Evolutionary conservation across 441 rosid genomes (phyloP), one percentile per base, ranked within the genome.

Genomic region (Mallotus japonicus): DNA sequence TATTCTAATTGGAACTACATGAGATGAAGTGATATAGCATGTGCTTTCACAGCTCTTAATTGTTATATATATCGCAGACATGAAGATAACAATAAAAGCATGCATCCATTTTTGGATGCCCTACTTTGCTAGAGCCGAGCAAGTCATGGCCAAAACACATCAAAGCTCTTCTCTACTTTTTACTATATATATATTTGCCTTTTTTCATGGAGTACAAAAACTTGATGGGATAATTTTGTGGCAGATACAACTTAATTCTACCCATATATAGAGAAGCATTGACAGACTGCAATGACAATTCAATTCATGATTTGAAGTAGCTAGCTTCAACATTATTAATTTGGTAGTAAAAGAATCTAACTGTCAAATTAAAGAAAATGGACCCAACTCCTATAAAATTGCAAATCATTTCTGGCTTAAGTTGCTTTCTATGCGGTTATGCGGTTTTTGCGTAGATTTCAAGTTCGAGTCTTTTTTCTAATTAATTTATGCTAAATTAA

Each of bases 81-180:
- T 74, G 75, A 75, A 79, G 81, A 84, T 75, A 80, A 77, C 59
- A 80, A 73, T 77, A 76, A 86, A 72, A 60, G 84, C 78, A 82
- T 76, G 80, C 64, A 69, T 81, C 85, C 88, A 83, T 42, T 69
- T 69, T 71, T 67, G 61, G 84, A 79, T 83, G 65, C 86, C 83
- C 73, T 74, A 37, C 67, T 62, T 70, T 74, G 86, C 80, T 75
- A 84, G 65, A 80, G 76, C 80, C 83, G 65, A 80, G 74, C 79
- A 67, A 77, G 71, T 78, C 72, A 66, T 28, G 51, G 78, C 83
- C 84, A 73, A 85, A 83, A 79, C 14, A 77, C 73, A 71, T 83
- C 79, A 76, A 81, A 78, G 59, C 76, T 56, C 46, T 44, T 76
- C 75, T 83, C 70, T 14, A 72, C 54, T 58, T 73, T 61, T 46